phyloP scores from a whole-genome alignment of 2,329 filamentous ascomycete species.

The Cladorrhinum sp. region DNA sequence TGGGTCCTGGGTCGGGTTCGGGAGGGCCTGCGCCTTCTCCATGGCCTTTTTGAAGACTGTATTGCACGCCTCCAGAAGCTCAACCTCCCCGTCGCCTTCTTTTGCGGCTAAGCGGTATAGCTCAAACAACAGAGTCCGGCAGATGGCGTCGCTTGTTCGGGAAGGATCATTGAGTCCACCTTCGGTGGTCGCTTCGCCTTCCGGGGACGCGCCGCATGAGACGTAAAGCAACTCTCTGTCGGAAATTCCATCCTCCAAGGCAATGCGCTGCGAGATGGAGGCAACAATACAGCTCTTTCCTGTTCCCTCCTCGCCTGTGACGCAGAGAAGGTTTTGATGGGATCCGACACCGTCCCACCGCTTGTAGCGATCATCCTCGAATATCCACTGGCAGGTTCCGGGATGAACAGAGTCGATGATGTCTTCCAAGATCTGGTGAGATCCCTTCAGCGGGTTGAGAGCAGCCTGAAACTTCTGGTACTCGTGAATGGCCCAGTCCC shows the following conservation, averaged over 20 bases:
- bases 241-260: neutral
- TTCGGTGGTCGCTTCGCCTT: neutral
- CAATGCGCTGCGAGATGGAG: slow-evolving; percentile 17
- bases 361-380: slow-evolving; percentile 11
- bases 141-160: slow-evolving; percentile 20
- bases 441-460: slow-evolving; percentile 13
- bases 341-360: slow-evolving; percentile 9
- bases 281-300: slow-evolving; percentile 23
- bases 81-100: slow-evolving; percentile 15
- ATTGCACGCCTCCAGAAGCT: slow-evolving; percentile 24
- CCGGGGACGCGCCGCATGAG: slow-evolving; percentile 12
- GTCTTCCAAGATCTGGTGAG: slow-evolving; percentile 8
- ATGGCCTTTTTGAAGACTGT: slow-evolving; percentile 21
- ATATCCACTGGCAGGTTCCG: slow-evolving; percentile 23
- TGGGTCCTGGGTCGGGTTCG: neutral
- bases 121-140: slow-evolving; percentile 20
- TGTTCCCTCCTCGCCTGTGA: slow-evolving; percentile 22
- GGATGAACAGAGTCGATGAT: slow-evolving; percentile 20
- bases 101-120: slow-evolving; percentile 20
- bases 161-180: neutral
- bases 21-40: neutral
- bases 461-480: slow-evolving; percentile 18
- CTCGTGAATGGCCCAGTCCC: slow-evolving; percentile 23
- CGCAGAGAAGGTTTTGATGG: slow-evolving; percentile 11
- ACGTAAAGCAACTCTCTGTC: slow-evolving; percentile 19